Percentiles rank a stretch among this genome's conserved stretches.
phyloP scores from a whole-genome alignment of 352 stramenopile genomes.

The Globisporangium paroecandrum region DNA sequence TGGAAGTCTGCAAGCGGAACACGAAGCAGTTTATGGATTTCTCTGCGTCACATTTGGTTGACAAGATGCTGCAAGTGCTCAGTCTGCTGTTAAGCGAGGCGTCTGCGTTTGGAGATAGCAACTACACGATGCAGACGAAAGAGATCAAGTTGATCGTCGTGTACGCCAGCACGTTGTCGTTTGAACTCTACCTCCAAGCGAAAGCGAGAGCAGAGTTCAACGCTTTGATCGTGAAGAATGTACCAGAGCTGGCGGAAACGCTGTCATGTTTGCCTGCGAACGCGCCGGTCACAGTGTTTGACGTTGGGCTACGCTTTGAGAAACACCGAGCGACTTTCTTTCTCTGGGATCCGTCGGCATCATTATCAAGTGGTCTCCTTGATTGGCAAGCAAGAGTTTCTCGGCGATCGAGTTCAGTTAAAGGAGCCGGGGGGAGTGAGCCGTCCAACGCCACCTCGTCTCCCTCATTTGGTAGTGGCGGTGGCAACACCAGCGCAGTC shows the following conservation, averaged over 20 bases:
- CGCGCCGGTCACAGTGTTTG: slow-evolving; percentile 30
- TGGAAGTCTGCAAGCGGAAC: slow-evolving; percentile 57
- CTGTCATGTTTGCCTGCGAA: slow-evolving; percentile 21
- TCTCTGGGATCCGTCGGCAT: slow-evolving; percentile 21
- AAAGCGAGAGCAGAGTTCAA: slow-evolving; percentile 33
- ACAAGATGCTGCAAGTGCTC: slow-evolving; percentile 45
- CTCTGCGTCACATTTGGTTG: slow-evolving; percentile 37
- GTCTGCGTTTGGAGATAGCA: slow-evolving; percentile 15
- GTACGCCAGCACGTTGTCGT: slow-evolving; percentile 32
- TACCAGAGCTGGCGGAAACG: slow-evolving; percentile 25
- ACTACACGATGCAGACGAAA: slow-evolving; percentile 7
- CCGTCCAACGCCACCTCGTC: neutral
- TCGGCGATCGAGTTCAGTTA: slow-evolving; percentile 25
- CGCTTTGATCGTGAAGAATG: slow-evolving; percentile 18
- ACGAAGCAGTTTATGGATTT: slow-evolving; percentile 36
- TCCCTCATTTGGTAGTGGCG: neutral
- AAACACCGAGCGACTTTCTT: slow-evolving; percentile 28
- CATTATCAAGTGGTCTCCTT: slow-evolving; percentile 20
- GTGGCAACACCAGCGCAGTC: neutral
- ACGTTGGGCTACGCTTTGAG: slow-evolving; percentile 36
- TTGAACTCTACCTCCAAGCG: slow-evolving; percentile 30
- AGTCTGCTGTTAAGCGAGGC: slow-evolving; percentile 35
- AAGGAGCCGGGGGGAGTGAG: neutral
- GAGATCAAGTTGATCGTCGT: slow-evolving; percentile 38
- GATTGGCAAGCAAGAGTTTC: slow-evolving; percentile 23